phyloP scores from a whole-genome alignment of 148 eudicot species.

The Linanthus parryae region DNA sequence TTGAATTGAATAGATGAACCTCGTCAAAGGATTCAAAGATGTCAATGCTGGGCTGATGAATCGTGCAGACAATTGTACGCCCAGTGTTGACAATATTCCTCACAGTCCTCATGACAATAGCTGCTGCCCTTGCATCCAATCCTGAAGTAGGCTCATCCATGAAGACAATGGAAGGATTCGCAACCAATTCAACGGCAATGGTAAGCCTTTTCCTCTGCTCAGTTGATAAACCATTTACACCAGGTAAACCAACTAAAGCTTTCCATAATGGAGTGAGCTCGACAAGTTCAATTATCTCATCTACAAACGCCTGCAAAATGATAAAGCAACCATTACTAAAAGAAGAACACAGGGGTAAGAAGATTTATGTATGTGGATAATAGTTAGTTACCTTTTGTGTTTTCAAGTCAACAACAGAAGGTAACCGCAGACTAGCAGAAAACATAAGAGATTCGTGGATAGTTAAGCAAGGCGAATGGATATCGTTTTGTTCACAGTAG shows the following conservation, averaged over 20 bases:
- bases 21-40: slow-evolving; percentile 97
- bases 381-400: slow-evolving; percentile 48
- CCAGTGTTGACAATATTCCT: slow-evolving; percentile 95
- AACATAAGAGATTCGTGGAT: slow-evolving; percentile 74
- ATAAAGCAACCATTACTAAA: neutral
- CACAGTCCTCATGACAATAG: slow-evolving; percentile 98
- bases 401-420: slow-evolving; percentile 48
- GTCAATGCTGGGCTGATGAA: slow-evolving; percentile 98
- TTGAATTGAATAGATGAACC: slow-evolving; percentile 31
- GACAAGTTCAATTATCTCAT: slow-evolving; percentile 92
- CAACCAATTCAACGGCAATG: slow-evolving; percentile 94
- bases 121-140: slow-evolving; percentile 96
- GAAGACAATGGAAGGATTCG: slow-evolving; percentile 96
- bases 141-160: slow-evolving; percentile 99
- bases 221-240: slow-evolving; percentile 84
- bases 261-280: slow-evolving; percentile 67
- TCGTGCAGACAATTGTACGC: slow-evolving; percentile 94
- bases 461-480: slow-evolving; percentile 91
- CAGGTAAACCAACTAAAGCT: slow-evolving; percentile 89
- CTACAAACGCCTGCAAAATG: slow-evolving; percentile 65
- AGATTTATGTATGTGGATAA: no score
- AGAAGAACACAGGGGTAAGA: neutral
- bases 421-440: slow-evolving; percentile 89
- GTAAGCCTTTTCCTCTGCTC: slow-evolving; percentile 95
- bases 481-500: slow-evolving; percentile 90